A percentile compares a stretch with the other conserved stretches of the same genome.
Evolutionary conservation across 805 yeast genomes (phyloP).

Genomic region (Metschnikowia lachancei): DNA sequence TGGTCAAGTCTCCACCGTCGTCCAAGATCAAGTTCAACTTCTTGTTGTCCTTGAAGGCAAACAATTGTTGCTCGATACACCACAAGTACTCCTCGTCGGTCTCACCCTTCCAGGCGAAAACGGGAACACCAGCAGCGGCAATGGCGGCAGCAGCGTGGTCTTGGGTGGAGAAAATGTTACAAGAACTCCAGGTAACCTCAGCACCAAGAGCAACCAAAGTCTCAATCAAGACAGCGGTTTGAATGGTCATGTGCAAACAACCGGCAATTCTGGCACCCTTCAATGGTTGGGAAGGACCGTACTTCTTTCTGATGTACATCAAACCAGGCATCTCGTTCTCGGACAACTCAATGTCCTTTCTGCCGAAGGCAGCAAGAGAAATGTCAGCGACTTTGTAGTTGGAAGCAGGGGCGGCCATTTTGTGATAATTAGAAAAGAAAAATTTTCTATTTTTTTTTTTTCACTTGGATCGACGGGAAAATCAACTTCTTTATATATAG

Average conservation of each 20-base stretch:
- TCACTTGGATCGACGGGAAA: neutral
- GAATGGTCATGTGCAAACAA: slow-evolving; percentile 99
- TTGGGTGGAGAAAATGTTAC: slow-evolving; percentile 99
- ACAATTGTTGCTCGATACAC: slow-evolving; percentile 99
- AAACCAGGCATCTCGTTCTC: slow-evolving; percentile 99
- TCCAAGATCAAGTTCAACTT: slow-evolving; percentile 95
- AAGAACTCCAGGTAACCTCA: slow-evolving; percentile 98
- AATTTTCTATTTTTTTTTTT: neutral
- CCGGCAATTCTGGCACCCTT: slow-evolving; percentile 99
- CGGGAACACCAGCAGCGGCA: slow-evolving; percentile 99
- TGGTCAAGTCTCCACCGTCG: slow-evolving; percentile 98
- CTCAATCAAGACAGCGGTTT: slow-evolving; percentile 98
- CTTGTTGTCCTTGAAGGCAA: slow-evolving; percentile 93
- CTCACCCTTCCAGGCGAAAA: slow-evolving; percentile 99
- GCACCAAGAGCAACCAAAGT: slow-evolving; percentile 97
- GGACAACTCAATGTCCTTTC: slow-evolving; percentile 98
- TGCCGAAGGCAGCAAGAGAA: slow-evolving; percentile 98
- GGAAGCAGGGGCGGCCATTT: slow-evolving; percentile 43
- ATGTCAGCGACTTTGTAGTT: slow-evolving; percentile 96
- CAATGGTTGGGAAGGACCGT: slow-evolving; percentile 90
- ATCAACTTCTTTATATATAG: slow-evolving; percentile 5
- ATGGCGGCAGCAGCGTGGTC: slow-evolving; percentile 99
- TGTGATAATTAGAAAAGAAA: slow-evolving; percentile 4
- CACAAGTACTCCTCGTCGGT: slow-evolving; percentile 98
- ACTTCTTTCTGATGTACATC: slow-evolving; percentile 93